phyloP scores from a whole-genome alignment of 2,329 filamentous ascomycete genomes.

The Claviceps digitariae region DNA sequence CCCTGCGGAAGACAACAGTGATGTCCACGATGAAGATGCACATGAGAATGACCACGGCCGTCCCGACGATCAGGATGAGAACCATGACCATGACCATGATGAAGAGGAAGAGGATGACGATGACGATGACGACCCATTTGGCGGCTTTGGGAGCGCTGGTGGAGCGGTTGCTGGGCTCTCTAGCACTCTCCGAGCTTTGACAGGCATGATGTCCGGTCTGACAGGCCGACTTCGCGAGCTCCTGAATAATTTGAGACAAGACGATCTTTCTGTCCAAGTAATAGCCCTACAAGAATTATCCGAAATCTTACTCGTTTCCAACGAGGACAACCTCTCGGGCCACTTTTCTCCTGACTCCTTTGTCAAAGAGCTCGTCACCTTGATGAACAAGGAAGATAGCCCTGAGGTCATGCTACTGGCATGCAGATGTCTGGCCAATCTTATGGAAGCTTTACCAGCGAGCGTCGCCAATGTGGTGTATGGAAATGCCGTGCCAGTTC shows the following conservation, averaged over 20 bases:
- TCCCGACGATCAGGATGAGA: slow-evolving; percentile 20
- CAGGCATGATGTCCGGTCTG: slow-evolving; percentile 81
- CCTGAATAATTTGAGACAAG: slow-evolving; percentile 60
- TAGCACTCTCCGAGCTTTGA: slow-evolving; percentile 72
- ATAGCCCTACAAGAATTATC: slow-evolving; percentile 89
- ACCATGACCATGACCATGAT: slow-evolving; percentile 37
- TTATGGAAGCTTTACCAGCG: slow-evolving; percentile 92
- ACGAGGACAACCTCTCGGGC: slow-evolving; percentile 89
- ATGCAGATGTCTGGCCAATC: slow-evolving; percentile 86
- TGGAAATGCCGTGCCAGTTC: slow-evolving; percentile 84
- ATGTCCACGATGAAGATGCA: slow-evolving; percentile 17
- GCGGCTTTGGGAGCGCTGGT: slow-evolving; percentile 53
- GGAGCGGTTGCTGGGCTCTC: slow-evolving; percentile 54
- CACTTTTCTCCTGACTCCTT: slow-evolving; percentile 91
- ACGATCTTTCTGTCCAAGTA: slow-evolving; percentile 79
- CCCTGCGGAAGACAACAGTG: slow-evolving; percentile 26
- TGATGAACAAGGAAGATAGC: slow-evolving; percentile 95
- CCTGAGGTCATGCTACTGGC: slow-evolving; percentile 95
- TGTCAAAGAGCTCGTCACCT: slow-evolving; percentile 78
- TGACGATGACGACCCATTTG: slow-evolving; percentile 52
- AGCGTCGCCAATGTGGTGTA: slow-evolving; percentile 95
- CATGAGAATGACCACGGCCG: slow-evolving; percentile 22
- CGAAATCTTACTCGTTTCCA: slow-evolving; percentile 84
- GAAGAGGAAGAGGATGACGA: slow-evolving; percentile 50
- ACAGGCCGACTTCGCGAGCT: slow-evolving; percentile 68